These are phyloP conservation scores for Syzygium malaccense DNA, from an alignment of 441 rosid species.

Conservation along the genomic window DNA sequence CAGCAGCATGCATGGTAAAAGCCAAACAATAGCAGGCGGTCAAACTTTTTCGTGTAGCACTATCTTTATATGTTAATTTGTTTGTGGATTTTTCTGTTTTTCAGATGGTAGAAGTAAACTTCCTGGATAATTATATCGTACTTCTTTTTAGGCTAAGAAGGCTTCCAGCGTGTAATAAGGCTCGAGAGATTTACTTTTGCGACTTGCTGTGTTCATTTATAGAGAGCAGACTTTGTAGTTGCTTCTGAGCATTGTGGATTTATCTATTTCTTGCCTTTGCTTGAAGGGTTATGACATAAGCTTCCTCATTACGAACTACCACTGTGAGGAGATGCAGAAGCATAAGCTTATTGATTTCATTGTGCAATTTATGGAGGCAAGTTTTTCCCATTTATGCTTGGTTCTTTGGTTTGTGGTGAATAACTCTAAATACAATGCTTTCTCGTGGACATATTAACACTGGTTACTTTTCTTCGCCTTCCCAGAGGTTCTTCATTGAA, in stretches of 20 bases:
- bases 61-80: neutral
- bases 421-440: neutral
- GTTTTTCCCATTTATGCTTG: conserved; percentile 14
- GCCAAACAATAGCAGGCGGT: neutral
- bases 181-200: neutral
- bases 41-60: neutral
- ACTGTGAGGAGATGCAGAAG: conserved; percentile 97
- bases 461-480: neutral
- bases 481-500: neutral
- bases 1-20: neutral
- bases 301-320: conserved; percentile 91
- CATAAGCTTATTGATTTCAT: conserved; percentile 91
- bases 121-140: neutral
- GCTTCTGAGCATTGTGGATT: neutral
- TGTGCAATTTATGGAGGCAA: conserved; percentile 96
- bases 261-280: neutral
- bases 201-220: neutral
- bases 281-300: conserved; percentile 92
- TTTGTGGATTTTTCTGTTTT: neutral
- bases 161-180: neutral
- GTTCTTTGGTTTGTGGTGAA: neutral
- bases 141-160: neutral
- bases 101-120: neutral
- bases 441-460: neutral
- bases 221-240: neutral